A percentile compares a stretch with the other conserved stretches of the same genome.
phyloP scores from a whole-genome alignment of 352 stramenopile genomes.

The Lagenidium giganteum region DNA sequence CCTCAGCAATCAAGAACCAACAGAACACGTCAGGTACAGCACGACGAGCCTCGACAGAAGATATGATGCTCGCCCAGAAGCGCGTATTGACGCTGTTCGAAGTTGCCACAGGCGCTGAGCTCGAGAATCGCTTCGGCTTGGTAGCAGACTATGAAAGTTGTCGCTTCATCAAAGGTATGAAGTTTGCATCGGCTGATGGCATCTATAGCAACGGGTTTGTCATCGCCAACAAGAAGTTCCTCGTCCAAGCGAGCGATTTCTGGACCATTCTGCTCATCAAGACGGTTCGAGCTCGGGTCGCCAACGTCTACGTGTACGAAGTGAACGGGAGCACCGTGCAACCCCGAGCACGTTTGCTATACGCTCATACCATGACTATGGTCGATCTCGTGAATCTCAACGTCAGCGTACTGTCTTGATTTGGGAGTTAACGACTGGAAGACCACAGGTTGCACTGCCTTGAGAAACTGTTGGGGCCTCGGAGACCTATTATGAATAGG shows the following conservation, averaged over 20 bases:
- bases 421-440: no score
- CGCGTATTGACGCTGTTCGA: conserved; percentile 21
- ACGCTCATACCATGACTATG: conserved; percentile 9
- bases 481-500: no score
- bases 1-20: not conserved
- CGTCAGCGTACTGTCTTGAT: conserved; percentile 12
- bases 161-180: conserved; percentile 20
- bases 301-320: conserved; percentile 15
- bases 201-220: conserved; percentile 32
- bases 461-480: no score
- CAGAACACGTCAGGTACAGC: conserved; percentile 1
- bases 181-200: conserved; percentile 24
- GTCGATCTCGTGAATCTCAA: conserved; percentile 5
- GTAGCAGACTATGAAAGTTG: not conserved
- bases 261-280: conserved; percentile 32
- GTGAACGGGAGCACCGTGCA: conserved; percentile 10
- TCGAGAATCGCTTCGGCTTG: conserved; percentile 5
- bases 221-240: conserved; percentile 31
- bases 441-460: no score
- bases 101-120: conserved; percentile 14
- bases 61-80: no score
- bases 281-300: conserved; percentile 10
- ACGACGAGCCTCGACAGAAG: no score
- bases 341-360: conserved; percentile 6
- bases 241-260: conserved; percentile 23